Evolutionary conservation across 805 yeast species (phyloP), one percentile per base, ranked within the genome.

Genomic region (Saccharomyces jurei): DNA sequence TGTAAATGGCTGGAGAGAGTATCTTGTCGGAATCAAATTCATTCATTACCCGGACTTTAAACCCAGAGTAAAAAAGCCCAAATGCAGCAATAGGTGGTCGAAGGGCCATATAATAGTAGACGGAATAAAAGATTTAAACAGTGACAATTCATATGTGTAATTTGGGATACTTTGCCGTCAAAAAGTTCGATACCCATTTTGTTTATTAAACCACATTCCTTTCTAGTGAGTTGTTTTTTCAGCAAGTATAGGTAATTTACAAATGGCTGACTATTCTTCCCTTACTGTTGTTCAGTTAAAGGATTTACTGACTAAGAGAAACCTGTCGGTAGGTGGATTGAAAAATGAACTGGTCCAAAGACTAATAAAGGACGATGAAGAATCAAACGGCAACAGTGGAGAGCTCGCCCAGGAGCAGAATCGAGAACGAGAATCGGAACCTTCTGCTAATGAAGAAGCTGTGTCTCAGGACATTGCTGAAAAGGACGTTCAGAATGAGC

Each of bases 241-340:
- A 36, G 44, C 44, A 17, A 36, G 44, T 22, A 36, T 4, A 36
- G 10, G 44, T 17, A 36, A 8, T 31, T 17, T 21, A 36, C 13
- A 28, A 3, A 81, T 82, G 84, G 59, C 81, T 17, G 77, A 77
- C 10, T 85, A 83, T 67, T 66, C 81, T n/a, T 65, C 83, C n/a
- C 77, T 81, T 59, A 85, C 91, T 2, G 97, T 90, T 51, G 83
- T 85, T 21, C 96, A 90, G 74, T 78, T 92, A 70, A 91, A 88
- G 68, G 96, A 87, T 58, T 64, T 81, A 54, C 78, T 92, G 62
- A 84, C 85, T 62, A 71, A 77, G 25, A 82, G 83, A 57, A 86
- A 85, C 1, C 78, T 92, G 51, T 69, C 94, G 2, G 74, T 76
- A 5, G 80, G 80, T 44, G 98, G 98, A 25, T 83, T 88, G 62